phyloP scores from a whole-genome alignment of 148 eudicot species.

The Pouteria glomerata region DNA sequence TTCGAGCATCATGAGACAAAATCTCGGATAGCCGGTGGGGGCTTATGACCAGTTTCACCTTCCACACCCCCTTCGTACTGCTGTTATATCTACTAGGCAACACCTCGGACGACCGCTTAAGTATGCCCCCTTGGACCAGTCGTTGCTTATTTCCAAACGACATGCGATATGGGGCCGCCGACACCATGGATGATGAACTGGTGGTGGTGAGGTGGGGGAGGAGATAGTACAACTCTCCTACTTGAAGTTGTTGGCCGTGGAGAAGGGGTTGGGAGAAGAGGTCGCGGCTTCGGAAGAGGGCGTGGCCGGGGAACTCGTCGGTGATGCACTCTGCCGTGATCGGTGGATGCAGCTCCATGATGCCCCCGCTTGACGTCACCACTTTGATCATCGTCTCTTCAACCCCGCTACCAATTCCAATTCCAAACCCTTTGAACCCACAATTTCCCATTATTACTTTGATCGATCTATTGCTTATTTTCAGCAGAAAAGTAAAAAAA shows the following conservation, averaged over 20 bases:
- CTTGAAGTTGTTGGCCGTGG: conserved; percentile 30
- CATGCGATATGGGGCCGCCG: conserved; percentile 33
- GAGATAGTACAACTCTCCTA: conserved; percentile 40
- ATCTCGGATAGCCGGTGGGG: conserved; percentile 52
- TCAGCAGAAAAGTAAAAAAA: neutral
- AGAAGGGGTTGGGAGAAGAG: conserved; percentile 23
- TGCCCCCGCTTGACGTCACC: conserved; percentile 41
- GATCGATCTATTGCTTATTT: neutral
- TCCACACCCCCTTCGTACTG: conserved; percentile 38
- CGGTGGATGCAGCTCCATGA: conserved; percentile 54
- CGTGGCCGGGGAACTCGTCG: conserved; percentile 47
- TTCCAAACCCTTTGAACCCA: conserved; percentile 8
- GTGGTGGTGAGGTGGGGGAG: conserved; percentile 23
- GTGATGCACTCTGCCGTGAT: conserved; percentile 47
- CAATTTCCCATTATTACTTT: conserved; percentile 22
- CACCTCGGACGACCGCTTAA: conserved; percentile 21
- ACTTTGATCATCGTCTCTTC: conserved; percentile 34
- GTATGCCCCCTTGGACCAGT: neutral
- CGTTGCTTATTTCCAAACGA: conserved; percentile 29
- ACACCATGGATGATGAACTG: neutral
- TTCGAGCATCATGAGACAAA: conserved; percentile 37
- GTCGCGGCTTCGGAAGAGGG: conserved; percentile 31
- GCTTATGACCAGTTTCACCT: conserved; percentile 52
- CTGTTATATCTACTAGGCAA: conserved; percentile 22
- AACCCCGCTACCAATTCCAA: neutral